Evolutionary conservation across 1,139 yeast genomes (phyloP).

Genomic region (Debaryomyces nepalensis): DNA sequence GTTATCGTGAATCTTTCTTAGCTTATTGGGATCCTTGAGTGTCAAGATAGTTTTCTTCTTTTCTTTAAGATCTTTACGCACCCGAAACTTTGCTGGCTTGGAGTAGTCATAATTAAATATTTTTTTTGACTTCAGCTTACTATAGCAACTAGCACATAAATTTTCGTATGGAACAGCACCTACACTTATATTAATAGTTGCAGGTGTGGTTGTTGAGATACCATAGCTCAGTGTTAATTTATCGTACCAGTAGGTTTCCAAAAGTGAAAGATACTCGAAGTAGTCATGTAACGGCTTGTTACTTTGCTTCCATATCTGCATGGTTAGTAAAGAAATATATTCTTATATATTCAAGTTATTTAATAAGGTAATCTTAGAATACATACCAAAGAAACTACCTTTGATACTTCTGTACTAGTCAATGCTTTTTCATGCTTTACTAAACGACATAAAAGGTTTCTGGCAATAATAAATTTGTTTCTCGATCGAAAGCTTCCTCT

Average conservation of each 20-base stretch:
- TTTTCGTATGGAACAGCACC: constrained; percentile 6
- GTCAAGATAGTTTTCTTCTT: constrained; percentile 6
- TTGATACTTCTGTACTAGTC: constrained; percentile 21
- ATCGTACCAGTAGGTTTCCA: constrained; percentile 24
- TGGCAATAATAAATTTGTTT: constrained; percentile 27
- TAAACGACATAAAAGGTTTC: constrained; percentile 22
- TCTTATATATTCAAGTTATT: neutral
- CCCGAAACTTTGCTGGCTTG: constrained; percentile 9
- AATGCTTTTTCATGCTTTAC: constrained; percentile 15
- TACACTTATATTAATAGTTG: neutral
- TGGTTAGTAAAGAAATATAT: constrained; percentile 15
- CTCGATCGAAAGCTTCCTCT: constrained; percentile 23
- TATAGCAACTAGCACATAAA: constrained; percentile 13
- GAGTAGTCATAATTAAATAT: constrained; percentile 1
- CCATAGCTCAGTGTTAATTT: constrained; percentile 13
- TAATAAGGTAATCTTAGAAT: neutral
- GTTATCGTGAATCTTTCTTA: constrained; percentile 7
- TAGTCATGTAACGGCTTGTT: constrained; percentile 21
- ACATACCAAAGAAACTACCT: constrained; percentile 27
- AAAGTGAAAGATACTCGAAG: constrained; percentile 27
- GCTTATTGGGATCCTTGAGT: constrained; percentile 8
- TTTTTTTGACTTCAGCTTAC: neutral
- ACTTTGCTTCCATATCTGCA: constrained; percentile 28
- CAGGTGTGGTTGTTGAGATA: constrained; percentile 8
- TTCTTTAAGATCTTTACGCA: constrained; percentile 4